Base-by-base conservation (phyloP, 192 early-diverging fungal species). In the Entomortierella parvispora region DNA sequence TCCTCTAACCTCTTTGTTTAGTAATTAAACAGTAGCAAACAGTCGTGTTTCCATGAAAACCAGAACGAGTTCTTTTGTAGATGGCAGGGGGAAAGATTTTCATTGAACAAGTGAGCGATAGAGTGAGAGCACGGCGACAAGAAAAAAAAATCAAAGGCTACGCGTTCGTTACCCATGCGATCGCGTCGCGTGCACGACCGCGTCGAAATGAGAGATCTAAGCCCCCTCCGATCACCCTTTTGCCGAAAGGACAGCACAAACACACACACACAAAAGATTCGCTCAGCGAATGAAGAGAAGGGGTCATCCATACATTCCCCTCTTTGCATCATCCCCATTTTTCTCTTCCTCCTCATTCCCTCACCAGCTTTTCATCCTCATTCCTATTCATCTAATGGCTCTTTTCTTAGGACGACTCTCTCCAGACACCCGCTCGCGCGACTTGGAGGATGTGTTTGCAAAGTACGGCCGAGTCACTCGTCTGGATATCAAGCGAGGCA, bases 161-260 rank as follows among this genome's bases (percentile, higher is more conserved):
- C 90, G 50, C 85, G 86, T 11, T 76, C 86, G 4, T 88, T 83
- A 70, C 70, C 81, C 18, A 80, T 81, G 67, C 84, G 84, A 69
- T 68, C 70, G 42, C 26, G 28, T 70, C 22, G 78, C 83, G 54
- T 88, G 86, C 55, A 63, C 68, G 7, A 25, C 86, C 7, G 69
- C 76, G n/a, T n/a, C n/a, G 29, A 87, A 86, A 25, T 84, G 84
- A 52, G 80, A 67, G 32, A 83, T 86, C 56, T 83, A 86, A 33
- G 84, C 87, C 43, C 64, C 89, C 62, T 86, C 89, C 58, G 12
- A 40, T 12, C 7, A 40, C 12, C 37, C 37, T 9, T 12, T 9
- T 9, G 37, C 7, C 7, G 37, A 9, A 40, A 12, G 37, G 37
- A 12, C 7, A 40, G 12, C 37, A 40, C 37, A 40, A 40, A 40